Evolutionary conservation across 179 eudicot genomes (phyloP), one percentile per base, ranked within the genome.

Genomic region (Dionaea muscipula): DNA sequence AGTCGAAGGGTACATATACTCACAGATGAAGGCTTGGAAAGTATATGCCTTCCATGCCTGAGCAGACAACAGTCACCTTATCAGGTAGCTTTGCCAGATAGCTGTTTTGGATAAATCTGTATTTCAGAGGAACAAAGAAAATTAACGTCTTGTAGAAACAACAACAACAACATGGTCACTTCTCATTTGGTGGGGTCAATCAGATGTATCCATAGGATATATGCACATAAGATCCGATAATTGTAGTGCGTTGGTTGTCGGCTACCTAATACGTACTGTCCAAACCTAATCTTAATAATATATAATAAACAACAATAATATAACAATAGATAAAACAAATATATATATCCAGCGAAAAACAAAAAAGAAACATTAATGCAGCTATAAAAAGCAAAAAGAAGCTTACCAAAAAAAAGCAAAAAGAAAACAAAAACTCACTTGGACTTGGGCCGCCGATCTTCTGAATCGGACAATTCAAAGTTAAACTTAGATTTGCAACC

Each of bases 401-500:
- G 11, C 2, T 0, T 28, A 20, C 2, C 2, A 16, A 31, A 28
- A 28, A 50, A 18, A 22, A 7, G 41, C 37, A 22, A 55, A 50
- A 24, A 16, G 4, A 37, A 17, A 2, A 45, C 18, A 17, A 4
- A 45, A 18, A 62, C 81, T 60, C 59, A 82, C 90, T 67, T 82
- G 66, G 53, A 47, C 62, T 66, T 75, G 24, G 77, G 64, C 21
- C 72, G 79, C 37, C 69, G 36, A 50, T 69, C 60, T 62, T 81
- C 90, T 43, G 85, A 75, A 73, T 82, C 90, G 49, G 90, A 80
- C 62, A 82, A 62, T 61, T 82, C 83, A 69, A 82, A 82, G 69
- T 77, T 77, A 54, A 80, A 77, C 57, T 78, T 82, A 44, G 80
- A 83, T 75, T 74, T 75, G 75, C 90, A 82, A 58, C 78, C 81